A percentile compares a stretch with the other conserved stretches of the same genome.
Evolutionary conservation across 179 eudicot species (phyloP).

Genomic region (Patellifolia procumbens): DNA sequence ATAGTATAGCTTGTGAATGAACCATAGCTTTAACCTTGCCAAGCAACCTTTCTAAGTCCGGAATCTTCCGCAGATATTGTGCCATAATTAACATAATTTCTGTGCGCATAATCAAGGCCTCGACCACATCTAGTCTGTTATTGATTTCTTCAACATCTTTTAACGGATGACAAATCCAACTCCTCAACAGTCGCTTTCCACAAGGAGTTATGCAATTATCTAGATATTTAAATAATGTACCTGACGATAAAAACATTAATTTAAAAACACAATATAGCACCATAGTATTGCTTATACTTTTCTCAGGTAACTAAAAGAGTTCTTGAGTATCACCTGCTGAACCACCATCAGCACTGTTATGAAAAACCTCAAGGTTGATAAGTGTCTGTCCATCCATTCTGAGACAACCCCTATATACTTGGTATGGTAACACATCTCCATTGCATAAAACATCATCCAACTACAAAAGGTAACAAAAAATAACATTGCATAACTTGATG

Average conservation of each 20-base stretch:
- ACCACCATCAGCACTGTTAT: slow-evolving; percentile 87
- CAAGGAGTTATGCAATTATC: slow-evolving; percentile 75
- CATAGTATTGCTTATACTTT: slow-evolving; percentile 1
- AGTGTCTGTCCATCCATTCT: slow-evolving; percentile 99
- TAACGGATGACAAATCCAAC: slow-evolving; percentile 96
- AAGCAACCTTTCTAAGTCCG: slow-evolving; percentile 90
- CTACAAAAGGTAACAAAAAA: slow-evolving; percentile 39
- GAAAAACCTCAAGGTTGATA: slow-evolving; percentile 82
- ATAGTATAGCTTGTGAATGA: slow-evolving; percentile 67
- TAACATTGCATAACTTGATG: not conserved
- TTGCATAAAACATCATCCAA: slow-evolving; percentile 76
- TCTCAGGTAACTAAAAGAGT: slow-evolving; percentile 10
- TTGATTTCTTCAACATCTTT: slow-evolving; percentile 73
- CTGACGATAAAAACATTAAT: slow-evolving; percentile 45
- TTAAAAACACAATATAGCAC: not conserved
- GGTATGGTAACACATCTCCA: slow-evolving; percentile 79
- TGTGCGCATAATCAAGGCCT: slow-evolving; percentile 51
- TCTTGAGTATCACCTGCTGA: slow-evolving; percentile 50
- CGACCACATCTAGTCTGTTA: slow-evolving; percentile 78
- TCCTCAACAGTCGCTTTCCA: slow-evolving; percentile 91
- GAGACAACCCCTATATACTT: slow-evolving; percentile 89
- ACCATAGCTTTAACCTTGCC: slow-evolving; percentile 80
- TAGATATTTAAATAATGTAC: slow-evolving; percentile 86
- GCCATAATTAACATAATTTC: slow-evolving; percentile 54
- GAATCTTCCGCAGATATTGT: slow-evolving; percentile 82